phyloP scores from a whole-genome alignment of 2,329 filamentous ascomycete genomes.

The Fusarium sp. region DNA sequence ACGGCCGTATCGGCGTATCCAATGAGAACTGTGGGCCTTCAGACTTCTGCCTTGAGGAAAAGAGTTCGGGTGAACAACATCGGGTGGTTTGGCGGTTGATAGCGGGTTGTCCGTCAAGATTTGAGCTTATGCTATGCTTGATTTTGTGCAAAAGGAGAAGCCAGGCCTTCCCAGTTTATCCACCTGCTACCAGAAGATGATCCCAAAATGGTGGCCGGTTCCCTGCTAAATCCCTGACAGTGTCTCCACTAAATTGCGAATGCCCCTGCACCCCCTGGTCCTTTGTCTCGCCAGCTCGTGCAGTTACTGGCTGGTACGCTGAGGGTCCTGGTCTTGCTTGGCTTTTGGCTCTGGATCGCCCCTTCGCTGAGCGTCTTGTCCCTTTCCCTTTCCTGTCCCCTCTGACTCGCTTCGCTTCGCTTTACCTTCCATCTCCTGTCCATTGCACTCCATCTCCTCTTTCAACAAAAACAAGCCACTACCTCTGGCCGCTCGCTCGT shows the following conservation, averaged over 20 bases:
- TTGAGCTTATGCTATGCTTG: conserved; percentile 21
- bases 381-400: conserved; percentile 40
- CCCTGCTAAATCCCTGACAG: conserved; percentile 26
- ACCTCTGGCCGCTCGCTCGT: conserved; percentile 51
- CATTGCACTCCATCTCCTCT: conserved; percentile 48
- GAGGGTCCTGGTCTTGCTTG: conserved; percentile 20
- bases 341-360: conserved; percentile 4
- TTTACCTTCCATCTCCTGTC: conserved; percentile 29
- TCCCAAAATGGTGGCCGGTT: conserved; percentile 29
- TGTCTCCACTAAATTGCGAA: conserved; percentile 10
- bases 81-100: not conserved
- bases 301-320: conserved; percentile 26
- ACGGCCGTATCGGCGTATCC: too few relatives aligned
- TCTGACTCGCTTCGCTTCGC: conserved; percentile 42
- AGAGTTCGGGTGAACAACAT: not conserved
- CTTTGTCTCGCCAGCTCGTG: conserved; percentile 19
- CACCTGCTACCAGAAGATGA: conserved; percentile 20
- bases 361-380: conserved; percentile 30
- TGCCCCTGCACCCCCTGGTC: conserved; percentile 30
- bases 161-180: conserved; percentile 8
- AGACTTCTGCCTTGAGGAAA: not conserved
- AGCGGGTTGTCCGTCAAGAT: not conserved
- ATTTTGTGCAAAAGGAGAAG: conserved; percentile 30
- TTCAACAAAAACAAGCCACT: conserved; percentile 56
- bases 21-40: not conserved